Evolutionary conservation across 2,329 filamentous ascomycete species (phyloP), one percentile per base, ranked within the genome.

Genomic region (Cladophialophora exuberans): DNA sequence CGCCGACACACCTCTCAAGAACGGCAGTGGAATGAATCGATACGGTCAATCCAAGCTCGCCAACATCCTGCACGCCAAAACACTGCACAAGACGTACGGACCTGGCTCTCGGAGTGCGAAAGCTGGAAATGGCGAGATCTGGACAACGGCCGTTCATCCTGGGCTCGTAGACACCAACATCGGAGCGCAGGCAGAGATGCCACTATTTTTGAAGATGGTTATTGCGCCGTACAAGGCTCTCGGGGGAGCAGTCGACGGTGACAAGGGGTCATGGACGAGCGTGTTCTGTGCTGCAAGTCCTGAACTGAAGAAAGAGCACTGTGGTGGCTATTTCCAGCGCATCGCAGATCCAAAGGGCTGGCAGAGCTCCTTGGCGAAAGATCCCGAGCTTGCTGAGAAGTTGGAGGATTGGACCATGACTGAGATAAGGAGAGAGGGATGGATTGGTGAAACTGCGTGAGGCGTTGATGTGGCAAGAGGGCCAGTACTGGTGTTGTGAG

Each of bases 11-110:
- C 22, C 47, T 15, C 54, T 45, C 7, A 75, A 72, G 46, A 38
- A 39, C 18, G 31, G 39, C 20, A 54, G 57, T 36, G 67, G 63
- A 22, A 73, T 70, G 67, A 23, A 50, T 3, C 74, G 76, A 20
- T 81, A 82, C 64, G 77, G 75, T 3, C 71, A 76, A 38, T 73
- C 71, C 26, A 81, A 81, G 59, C 70, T 82, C 6, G 76, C 77
- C 2, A 80, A 80, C 42, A 67, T 81, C 11, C 71, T 80, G 0
- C 79, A 73, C 61, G 67, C 74, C 0, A 63, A 68, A 7, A 69
- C 74, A 25, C 67, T 80, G 3, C 73, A 75, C 1, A 56, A 64
- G 10, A 68, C 67, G 0, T 76, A 80, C 56, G 48, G 48, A 5
- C 48, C 38, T 3, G 26, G 15, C 10, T 43, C 36, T 6, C 7